Percentiles rank a stretch among this genome's conserved stretches.
These are phyloP conservation scores for Naganishia cerealis DNA, from an alignment of 1,284 basidiomycete species.

Conservation along the genomic window DNA sequence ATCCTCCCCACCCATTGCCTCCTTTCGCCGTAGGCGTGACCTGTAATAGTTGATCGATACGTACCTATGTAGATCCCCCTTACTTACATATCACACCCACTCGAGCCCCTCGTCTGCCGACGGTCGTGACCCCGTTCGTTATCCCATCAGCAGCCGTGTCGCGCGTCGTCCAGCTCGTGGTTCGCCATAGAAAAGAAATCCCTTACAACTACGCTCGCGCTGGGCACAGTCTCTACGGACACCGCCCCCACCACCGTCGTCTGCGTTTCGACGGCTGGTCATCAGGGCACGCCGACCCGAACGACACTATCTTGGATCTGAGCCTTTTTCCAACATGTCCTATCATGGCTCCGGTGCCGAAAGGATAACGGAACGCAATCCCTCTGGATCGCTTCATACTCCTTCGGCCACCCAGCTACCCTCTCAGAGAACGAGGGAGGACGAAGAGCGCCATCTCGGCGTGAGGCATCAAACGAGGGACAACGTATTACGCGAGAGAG, in stretches of 20 bases:
- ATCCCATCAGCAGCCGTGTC: background rate
- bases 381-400: background rate
- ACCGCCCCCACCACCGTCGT: background rate
- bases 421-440: background rate
- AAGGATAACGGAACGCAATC: conserved; percentile 3
- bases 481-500: conserved; percentile 9
- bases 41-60: background rate
- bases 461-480: background rate
- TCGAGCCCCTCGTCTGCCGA: background rate
- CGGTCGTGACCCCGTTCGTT: background rate
- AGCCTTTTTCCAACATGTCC: conserved; percentile 5
- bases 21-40: background rate
- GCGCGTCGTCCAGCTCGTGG: background rate
- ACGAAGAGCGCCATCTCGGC: background rate
- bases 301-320: background rate
- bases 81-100: background rate
- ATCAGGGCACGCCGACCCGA: background rate
- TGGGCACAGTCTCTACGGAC: background rate
- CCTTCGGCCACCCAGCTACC: background rate
- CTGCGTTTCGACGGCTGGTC: conserved; percentile 8
- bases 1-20: background rate
- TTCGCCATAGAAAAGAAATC: background rate
- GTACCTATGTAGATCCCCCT: background rate
- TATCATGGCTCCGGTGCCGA: conserved; percentile 18
- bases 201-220: background rate